phyloP scores from a whole-genome alignment of 768 basidiomycete genomes.

The Nidularia pulvinata region DNA sequence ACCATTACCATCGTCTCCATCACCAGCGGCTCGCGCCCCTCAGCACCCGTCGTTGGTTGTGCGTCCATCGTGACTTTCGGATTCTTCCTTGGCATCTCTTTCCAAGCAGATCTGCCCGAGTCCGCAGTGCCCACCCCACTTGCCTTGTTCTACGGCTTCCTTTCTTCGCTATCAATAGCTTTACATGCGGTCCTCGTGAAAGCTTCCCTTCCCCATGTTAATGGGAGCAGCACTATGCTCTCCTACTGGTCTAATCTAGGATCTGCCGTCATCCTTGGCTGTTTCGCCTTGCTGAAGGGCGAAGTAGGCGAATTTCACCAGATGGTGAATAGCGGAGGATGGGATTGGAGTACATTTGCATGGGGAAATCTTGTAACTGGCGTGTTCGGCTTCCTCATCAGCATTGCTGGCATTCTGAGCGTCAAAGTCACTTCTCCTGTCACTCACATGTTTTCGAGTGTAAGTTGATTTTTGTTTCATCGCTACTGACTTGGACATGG shows the following conservation, averaged over 20 bases:
- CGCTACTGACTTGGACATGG: too few species aligned
- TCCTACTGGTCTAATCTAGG: slow-evolving; percentile 80
- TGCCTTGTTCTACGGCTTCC: slow-evolving; percentile 70
- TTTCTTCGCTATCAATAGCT: slow-evolving; percentile 70
- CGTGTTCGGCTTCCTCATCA: slow-evolving; percentile 77
- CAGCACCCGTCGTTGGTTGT: slow-evolving; percentile 57
- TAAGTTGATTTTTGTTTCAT: too few species aligned
- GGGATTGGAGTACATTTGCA: slow-evolving; percentile 19
- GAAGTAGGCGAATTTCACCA: slow-evolving; percentile 54
- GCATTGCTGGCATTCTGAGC: slow-evolving; percentile 74
- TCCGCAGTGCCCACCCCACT: slow-evolving; percentile 41
- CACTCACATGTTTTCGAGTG: slow-evolving; percentile 77
- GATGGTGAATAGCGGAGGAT: slow-evolving; percentile 19
- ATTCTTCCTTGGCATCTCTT: slow-evolving; percentile 64
- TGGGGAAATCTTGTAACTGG: slow-evolving; percentile 44
- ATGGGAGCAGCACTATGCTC: slow-evolving; percentile 69
- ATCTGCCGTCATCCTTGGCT: slow-evolving; percentile 56
- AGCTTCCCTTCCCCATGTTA: slow-evolving; percentile 62
- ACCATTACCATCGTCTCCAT: slow-evolving; percentile 72
- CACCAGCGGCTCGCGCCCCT: slow-evolving; percentile 59
- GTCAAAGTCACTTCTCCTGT: slow-evolving; percentile 87
- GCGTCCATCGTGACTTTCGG: slow-evolving; percentile 73
- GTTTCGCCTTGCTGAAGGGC: slow-evolving; percentile 62
- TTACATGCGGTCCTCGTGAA: slow-evolving; percentile 87
- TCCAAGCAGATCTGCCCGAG: slow-evolving; percentile 33